Base-by-base conservation (phyloP, 2,329 filamentous ascomycete genomes). In the Graphilbum sp. region DNA sequence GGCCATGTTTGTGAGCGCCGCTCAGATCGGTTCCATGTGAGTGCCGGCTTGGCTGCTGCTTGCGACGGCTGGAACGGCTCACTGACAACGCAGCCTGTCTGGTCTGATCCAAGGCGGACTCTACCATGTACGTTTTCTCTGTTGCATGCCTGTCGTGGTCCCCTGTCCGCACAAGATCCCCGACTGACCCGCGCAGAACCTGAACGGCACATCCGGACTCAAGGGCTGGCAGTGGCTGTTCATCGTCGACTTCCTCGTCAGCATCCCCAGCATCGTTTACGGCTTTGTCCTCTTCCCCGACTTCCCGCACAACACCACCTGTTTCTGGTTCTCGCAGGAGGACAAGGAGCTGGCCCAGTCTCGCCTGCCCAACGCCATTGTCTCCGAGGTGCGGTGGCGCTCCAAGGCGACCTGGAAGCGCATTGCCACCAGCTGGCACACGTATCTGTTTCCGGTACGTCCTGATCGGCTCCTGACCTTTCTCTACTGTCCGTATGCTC, bases 401-500 rank as follows among this genome's bases (percentile, higher is more conserved):
- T 43, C 46, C 1, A 76, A 79, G 45, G 45, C 65, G 3, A 34
- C 33, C 3, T 34, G 33, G 24, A 72, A 64, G 43, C 64, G 62
- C 31, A 64, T 75, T 15, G 59, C 79, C 15, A 0, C 72, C 67
- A 0, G 16, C 20, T 37, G 37, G 34, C 18, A 25, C 25, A 24
- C 20, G 6, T 34, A 34, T 12, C 9, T 38, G 34, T 27, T 42
- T 23, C 25, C 9, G 12, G 31, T 23, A 19, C 2, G 34, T 37
- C 11, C 19, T 39, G 7, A 20, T 67, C 66, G 66, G 75, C 47
- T 77, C 69, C 63, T 79, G 72, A 60, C 72, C 72, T 0, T 79
- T 79, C 46, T 64, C 70, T 8, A 33, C n/a, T n/a, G n/a, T n/a
- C n/a, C n/a, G n/a, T n/a, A n/a, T n/a, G n/a, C n/a, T n/a, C 21